A percentile compares a stretch with the other conserved stretches of the same genome.
These are phyloP conservation scores for Trichophyton rubrum DNA, from an alignment of 2,329 filamentous ascomycete species.

Conservation along the genomic window DNA sequence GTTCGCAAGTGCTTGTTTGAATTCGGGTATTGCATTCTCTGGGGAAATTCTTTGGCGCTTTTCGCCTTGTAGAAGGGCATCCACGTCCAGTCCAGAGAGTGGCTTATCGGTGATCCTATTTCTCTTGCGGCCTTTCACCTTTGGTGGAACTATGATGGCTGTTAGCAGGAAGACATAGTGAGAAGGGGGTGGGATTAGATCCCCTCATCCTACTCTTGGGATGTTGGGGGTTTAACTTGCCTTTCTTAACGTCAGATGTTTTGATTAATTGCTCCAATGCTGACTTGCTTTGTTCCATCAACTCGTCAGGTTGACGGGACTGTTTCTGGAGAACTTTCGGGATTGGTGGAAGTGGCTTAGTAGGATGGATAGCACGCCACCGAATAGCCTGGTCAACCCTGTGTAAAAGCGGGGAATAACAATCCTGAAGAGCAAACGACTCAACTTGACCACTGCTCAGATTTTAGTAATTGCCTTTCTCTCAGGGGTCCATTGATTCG, in stretches of 20 bases:
- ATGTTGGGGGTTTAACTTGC: constrained; percentile 32
- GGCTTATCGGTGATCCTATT: constrained; percentile 62
- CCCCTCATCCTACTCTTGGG: background rate
- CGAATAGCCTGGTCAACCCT: constrained; percentile 77
- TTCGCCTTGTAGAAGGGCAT: constrained; percentile 57
- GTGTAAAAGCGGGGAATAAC: constrained; percentile 76
- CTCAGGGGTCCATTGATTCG: background rate
- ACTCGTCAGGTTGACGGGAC: constrained; percentile 55
- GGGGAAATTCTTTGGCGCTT: constrained; percentile 43
- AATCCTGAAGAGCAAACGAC: constrained; percentile 66
- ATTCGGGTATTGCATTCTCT: constrained; percentile 76
- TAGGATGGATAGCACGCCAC: constrained; percentile 63
- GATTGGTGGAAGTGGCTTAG: constrained; percentile 49
- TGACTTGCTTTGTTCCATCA: constrained; percentile 47
- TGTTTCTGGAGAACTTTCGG: constrained; percentile 58
- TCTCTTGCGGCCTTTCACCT: constrained; percentile 58
- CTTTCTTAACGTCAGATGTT: constrained; percentile 71
- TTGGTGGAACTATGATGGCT: constrained; percentile 53
- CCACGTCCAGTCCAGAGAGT: constrained; percentile 78
- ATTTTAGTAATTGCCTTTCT: constrained; percentile 9
- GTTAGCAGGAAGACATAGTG: background rate
- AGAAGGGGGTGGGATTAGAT: background rate
- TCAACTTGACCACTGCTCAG: constrained; percentile 43
- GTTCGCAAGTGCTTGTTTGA: constrained; percentile 62
- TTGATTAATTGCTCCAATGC: constrained; percentile 52